Evolutionary conservation across 176 grass and related monocot species (phyloP).

Genomic region (Phoenix dactylifera): DNA sequence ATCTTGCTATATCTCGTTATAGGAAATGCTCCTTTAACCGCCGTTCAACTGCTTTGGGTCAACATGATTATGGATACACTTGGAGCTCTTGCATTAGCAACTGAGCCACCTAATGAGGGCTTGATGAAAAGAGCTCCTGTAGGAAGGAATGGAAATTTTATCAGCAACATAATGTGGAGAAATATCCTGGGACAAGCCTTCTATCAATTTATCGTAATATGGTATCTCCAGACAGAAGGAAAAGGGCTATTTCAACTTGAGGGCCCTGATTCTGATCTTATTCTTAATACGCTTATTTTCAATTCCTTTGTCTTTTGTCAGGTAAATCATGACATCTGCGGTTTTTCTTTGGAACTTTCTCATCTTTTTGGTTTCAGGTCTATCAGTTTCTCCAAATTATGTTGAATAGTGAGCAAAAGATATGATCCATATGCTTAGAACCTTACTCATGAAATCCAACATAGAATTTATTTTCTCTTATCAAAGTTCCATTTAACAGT

Average conservation of each 20-base stretch:
- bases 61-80: conserved; percentile 99
- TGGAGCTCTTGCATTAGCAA: conserved; percentile 88
- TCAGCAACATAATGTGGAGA: conserved; percentile 94
- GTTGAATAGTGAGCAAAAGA: too few species aligned
- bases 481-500: too few species aligned
- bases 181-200: conserved; percentile 86
- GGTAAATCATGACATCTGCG: conserved; percentile 30
- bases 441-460: too few species aligned
- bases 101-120: conserved; percentile 82
- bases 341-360: conserved; percentile 1
- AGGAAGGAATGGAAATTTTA: conserved; percentile 94
- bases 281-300: conserved; percentile 94
- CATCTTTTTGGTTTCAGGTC: neutral
- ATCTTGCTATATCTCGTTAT: neutral
- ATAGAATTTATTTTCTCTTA: too few species aligned
- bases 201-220: conserved; percentile 90
- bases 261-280: conserved; percentile 53
- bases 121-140: conserved; percentile 86
- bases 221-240: conserved; percentile 90
- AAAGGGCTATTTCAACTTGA: conserved; percentile 61
- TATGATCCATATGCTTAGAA: too few species aligned
- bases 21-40: conserved; percentile 94
- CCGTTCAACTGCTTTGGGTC: conserved; percentile 96
- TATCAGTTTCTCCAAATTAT: too few species aligned
- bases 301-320: conserved; percentile 97